These are phyloP conservation scores for Ophiostoma ips DNA, from an alignment of 2,329 filamentous ascomycete genomes.

Conservation along the genomic window DNA sequence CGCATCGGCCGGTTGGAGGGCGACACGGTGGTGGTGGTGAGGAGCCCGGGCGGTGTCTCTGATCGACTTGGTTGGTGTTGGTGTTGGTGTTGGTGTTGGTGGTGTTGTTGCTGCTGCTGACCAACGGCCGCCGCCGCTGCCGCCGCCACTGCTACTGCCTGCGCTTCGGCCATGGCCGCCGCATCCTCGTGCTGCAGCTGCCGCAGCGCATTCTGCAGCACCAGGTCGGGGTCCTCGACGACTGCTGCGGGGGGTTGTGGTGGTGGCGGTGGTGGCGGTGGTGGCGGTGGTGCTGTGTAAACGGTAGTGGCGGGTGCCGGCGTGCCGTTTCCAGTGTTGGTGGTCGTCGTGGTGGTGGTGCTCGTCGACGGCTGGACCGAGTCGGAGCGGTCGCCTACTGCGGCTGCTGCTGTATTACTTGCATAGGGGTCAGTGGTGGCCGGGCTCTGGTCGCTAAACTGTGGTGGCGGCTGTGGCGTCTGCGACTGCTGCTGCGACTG, in stretches of 20 bases:
- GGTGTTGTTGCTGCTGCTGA: background rate
- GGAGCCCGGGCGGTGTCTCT: background rate
- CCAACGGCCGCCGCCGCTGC: constrained; percentile 16
- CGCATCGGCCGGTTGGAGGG: constrained; percentile 31
- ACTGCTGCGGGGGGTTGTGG: too few relatives aligned
- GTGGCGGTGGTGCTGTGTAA: constrained; percentile 17
- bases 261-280: background rate
- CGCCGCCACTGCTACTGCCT: constrained; percentile 37
- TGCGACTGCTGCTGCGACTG: too few relatives aligned
- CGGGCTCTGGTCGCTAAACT: too few relatives aligned
- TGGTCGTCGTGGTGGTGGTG: too few relatives aligned
- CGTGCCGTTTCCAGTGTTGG: too few relatives aligned
- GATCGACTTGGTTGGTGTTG: background rate
- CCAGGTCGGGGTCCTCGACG: constrained; percentile 44
- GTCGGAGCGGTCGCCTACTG: too few relatives aligned
- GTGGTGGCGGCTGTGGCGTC: too few relatives aligned
- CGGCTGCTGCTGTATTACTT: background rate
- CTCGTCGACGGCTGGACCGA: too few relatives aligned
- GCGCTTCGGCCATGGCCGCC: constrained; percentile 37
- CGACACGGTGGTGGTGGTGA: background rate
- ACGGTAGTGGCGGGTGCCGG: too few relatives aligned
- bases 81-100: constrained; percentile 7
- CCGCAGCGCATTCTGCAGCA: constrained; percentile 44
- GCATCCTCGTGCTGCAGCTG: constrained; percentile 46
- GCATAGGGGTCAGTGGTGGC: too few relatives aligned